Percentiles rank a stretch among this genome's conserved stretches.
These are phyloP conservation scores for Sporisorium exsertum DNA, from an alignment of 1,284 basidiomycete genomes.

Conservation along the genomic window DNA sequence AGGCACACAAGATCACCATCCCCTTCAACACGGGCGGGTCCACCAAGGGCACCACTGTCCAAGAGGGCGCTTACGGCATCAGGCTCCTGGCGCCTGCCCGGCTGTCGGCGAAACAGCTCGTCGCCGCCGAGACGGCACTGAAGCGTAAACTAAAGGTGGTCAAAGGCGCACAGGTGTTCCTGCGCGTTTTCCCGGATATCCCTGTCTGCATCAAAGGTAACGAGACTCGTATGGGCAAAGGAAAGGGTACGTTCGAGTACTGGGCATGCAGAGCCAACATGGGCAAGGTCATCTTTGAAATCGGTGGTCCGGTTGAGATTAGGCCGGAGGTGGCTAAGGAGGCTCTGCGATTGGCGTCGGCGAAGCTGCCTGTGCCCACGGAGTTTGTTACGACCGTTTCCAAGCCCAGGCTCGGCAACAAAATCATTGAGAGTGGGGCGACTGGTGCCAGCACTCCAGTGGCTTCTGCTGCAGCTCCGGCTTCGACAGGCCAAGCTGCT, in stretches of 20 bases:
- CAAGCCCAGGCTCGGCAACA: constrained; percentile 80
- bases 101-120: constrained; percentile 90
- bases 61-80: constrained; percentile 91
- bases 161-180: constrained; percentile 87
- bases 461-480: not conserved
- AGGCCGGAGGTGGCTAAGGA: constrained; percentile 92
- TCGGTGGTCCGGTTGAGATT: constrained; percentile 85
- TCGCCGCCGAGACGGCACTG: constrained; percentile 86
- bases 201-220: constrained; percentile 99
- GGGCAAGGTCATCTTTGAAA: constrained; percentile 94
- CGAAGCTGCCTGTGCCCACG: constrained; percentile 87
- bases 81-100: constrained; percentile 86
- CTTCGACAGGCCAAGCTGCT: not conserved
- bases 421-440: constrained; percentile 44
- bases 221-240: constrained; percentile 99
- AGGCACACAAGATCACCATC: constrained; percentile 87
- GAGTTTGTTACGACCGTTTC: constrained; percentile 84
- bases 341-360: constrained; percentile 87
- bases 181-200: constrained; percentile 94
- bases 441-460: not conserved
- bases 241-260: constrained; percentile 96
- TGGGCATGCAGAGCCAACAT: constrained; percentile 95
- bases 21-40: constrained; percentile 79
- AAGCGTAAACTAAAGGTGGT: constrained; percentile 90
- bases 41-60: constrained; percentile 90